phyloP scores from a whole-genome alignment of 2,329 filamentous ascomycete species.

The Hirsutella minnesotensis region DNA sequence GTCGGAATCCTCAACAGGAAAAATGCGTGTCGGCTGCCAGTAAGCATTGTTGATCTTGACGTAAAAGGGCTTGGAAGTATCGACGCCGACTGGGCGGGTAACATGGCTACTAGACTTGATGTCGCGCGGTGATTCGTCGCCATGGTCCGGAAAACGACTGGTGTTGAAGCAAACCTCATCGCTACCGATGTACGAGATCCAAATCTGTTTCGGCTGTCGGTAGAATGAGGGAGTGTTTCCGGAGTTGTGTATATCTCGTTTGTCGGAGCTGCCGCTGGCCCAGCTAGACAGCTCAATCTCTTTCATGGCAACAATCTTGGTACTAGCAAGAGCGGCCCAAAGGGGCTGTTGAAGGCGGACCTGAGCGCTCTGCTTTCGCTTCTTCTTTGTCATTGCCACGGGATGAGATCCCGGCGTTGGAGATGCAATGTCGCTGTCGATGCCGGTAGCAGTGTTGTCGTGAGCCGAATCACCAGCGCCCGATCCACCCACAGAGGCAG shows the following conservation, averaged over 20 bases:
- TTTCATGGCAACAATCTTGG: constrained; percentile 92
- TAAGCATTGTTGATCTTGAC: constrained; percentile 67
- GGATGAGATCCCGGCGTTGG: constrained; percentile 20
- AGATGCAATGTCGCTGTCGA: constrained; percentile 35
- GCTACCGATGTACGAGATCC: constrained; percentile 69
- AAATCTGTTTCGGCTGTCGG: constrained; percentile 59
- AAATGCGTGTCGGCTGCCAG: constrained; percentile 69
- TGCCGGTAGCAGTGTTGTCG: constrained; percentile 33
- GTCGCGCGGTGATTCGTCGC: constrained; percentile 17
- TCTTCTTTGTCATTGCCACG: constrained; percentile 54
- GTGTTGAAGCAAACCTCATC: constrained; percentile 70
- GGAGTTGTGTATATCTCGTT: constrained; percentile 68
- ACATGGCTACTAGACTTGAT: constrained; percentile 16
- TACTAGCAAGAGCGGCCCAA: constrained; percentile 89
- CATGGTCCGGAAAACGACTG: constrained; percentile 45
- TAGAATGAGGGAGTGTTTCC: constrained; percentile 60
- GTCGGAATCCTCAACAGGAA: constrained; percentile 26
- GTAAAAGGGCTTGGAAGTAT: constrained; percentile 64
- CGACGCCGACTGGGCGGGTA: constrained; percentile 38
- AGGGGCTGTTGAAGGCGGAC: constrained; percentile 83
- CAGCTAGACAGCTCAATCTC: constrained; percentile 76
- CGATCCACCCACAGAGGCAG: not conserved
- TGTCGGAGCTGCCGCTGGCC: constrained; percentile 60
- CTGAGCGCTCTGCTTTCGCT: constrained; percentile 82
- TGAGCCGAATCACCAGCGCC: not conserved